These are phyloP conservation scores for Lentinula aciculospora DNA, from an alignment of 768 basidiomycete species.

Conservation along the genomic window DNA sequence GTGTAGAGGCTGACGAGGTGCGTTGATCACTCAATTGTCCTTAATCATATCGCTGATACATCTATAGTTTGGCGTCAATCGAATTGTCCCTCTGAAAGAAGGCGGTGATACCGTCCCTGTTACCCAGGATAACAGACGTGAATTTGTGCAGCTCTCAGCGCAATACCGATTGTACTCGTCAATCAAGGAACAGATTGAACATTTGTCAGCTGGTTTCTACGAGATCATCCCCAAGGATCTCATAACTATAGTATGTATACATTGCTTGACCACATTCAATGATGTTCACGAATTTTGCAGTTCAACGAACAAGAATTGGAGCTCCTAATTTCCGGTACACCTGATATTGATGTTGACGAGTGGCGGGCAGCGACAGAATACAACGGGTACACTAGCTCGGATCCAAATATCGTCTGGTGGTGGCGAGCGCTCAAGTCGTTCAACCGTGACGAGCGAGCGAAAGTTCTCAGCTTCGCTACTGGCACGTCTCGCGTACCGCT, in stretches of 20 bases:
- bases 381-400: slow-evolving; percentile 80
- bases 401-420: slow-evolving; percentile 98
- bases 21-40: slow-evolving; percentile 17
- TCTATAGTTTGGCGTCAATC: slow-evolving; percentile 81
- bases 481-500: slow-evolving; percentile 90
- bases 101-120: slow-evolving; percentile 81
- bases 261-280: background rate
- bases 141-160: slow-evolving; percentile 94
- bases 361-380: slow-evolving; percentile 92
- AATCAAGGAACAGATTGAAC: slow-evolving; percentile 94
- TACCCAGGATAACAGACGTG: slow-evolving; percentile 93
- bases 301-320: slow-evolving; percentile 96
- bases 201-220: slow-evolving; percentile 86
- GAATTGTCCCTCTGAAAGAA: slow-evolving; percentile 82
- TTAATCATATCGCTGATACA: slow-evolving; percentile 8
- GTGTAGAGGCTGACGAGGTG: slow-evolving; percentile 93
- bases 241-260: slow-evolving; percentile 73
- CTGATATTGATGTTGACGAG: slow-evolving; percentile 98
- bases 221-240: slow-evolving; percentile 97
- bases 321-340: slow-evolving; percentile 91
- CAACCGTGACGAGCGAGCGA: slow-evolving; percentile 93
- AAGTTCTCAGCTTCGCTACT: slow-evolving; percentile 96
- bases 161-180: slow-evolving; percentile 91
- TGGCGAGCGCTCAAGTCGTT: slow-evolving; percentile 98
- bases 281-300: slow-evolving; percentile 29